Percentiles rank a stretch among this genome's conserved stretches.
phyloP scores from a whole-genome alignment of 805 yeast genomes.

The Hanseniaspora singularis region DNA sequence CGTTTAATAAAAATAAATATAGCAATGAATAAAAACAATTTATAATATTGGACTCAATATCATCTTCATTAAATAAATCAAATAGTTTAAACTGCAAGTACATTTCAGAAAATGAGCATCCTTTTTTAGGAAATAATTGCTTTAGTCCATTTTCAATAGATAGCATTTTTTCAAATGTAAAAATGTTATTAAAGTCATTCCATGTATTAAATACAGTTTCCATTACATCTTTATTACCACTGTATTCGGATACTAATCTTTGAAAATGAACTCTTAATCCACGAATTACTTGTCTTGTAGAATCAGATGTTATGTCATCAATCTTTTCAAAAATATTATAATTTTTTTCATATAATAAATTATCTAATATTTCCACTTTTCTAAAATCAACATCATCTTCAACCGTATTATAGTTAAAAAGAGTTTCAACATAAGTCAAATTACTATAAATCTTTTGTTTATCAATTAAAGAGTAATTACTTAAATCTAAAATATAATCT shows the following conservation, averaged over 20 bases:
- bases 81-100: conserved; percentile 23
- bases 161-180: conserved; percentile 19
- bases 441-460: conserved; percentile 8
- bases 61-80: conserved; percentile 19
- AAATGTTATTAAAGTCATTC: conserved; percentile 29
- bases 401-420: conserved; percentile 24
- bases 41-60: conserved; percentile 19
- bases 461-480: conserved; percentile 10
- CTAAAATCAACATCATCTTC: conserved; percentile 8
- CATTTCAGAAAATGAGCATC: conserved; percentile 29
- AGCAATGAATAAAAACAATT: conserved; percentile 3
- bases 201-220: conserved; percentile 27
- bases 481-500: conserved; percentile 19
- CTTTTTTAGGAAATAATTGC: conserved; percentile 29
- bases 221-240: conserved; percentile 12
- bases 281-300: conserved; percentile 29
- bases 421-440: not conserved
- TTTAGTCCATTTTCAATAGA: conserved; percentile 23
- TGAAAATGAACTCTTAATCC: conserved; percentile 27
- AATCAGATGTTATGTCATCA: conserved; percentile 26
- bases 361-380: conserved; percentile 6
- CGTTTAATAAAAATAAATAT: conserved; percentile 20
- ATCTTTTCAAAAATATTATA: conserved; percentile 20
- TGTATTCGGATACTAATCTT: conserved; percentile 18
- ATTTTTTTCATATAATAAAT: conserved; percentile 7